A percentile compares a stretch with the other conserved stretches of the same genome.
These are phyloP conservation scores for Choricystis sp. DNA, from an alignment of 139 green algal species.

Conservation along the genomic window DNA sequence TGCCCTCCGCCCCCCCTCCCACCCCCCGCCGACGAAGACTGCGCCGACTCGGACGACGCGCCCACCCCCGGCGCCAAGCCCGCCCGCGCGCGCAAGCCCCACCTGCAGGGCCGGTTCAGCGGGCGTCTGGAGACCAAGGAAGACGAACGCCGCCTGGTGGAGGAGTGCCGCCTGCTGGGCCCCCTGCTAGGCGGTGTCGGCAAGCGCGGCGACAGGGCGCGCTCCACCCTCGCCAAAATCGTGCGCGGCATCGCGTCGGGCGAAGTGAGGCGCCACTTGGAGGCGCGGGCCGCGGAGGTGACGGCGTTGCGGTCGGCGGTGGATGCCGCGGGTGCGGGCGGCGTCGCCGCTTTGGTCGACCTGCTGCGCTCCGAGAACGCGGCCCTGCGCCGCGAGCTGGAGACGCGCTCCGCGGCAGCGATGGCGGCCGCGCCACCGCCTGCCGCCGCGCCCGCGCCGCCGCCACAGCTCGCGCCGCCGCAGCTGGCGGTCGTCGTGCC, in stretches of 20 bases:
- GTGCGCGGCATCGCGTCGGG: slow-evolving; percentile 59
- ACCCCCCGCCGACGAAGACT: slow-evolving; percentile 7
- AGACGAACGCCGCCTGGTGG: slow-evolving; percentile 55
- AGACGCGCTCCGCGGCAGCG: slow-evolving; percentile 1
- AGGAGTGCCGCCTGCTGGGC: slow-evolving; percentile 60
- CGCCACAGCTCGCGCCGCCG: background rate
- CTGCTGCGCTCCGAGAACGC: slow-evolving; percentile 18
- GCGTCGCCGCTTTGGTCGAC: slow-evolving; percentile 7
- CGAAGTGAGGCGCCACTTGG: slow-evolving; percentile 38
- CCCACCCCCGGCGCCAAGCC: too few species aligned
- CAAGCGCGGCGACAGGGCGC: slow-evolving; percentile 38
- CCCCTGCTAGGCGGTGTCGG: slow-evolving; percentile 48
- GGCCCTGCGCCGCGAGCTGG: slow-evolving; percentile 11
- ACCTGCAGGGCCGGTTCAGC: slow-evolving; percentile 55
- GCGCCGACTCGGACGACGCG: slow-evolving; percentile 1
- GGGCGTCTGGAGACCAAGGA: slow-evolving; percentile 66
- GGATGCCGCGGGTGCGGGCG: background rate
- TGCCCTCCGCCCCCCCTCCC: too few species aligned
- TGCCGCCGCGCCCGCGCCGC: background rate
- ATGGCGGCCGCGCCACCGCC: background rate
- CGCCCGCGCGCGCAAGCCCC: background rate
- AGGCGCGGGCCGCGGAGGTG: slow-evolving; percentile 23
- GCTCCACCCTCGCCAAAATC: slow-evolving; percentile 62
- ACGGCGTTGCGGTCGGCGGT: background rate
- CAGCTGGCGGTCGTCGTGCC: background rate